Evolutionary conservation across 805 yeast species (phyloP).

Genomic region (Candida boidinii): DNA sequence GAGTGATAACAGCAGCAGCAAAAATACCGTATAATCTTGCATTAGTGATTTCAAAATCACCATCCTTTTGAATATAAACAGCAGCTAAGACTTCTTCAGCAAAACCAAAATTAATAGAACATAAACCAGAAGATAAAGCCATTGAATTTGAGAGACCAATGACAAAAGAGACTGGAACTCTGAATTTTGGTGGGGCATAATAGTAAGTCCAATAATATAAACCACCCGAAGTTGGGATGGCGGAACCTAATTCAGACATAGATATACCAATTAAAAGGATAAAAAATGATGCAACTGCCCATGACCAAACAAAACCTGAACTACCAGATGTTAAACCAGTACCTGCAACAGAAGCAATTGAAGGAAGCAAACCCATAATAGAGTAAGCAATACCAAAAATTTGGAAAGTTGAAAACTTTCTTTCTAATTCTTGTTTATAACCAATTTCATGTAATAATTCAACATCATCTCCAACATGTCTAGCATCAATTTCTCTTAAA

Average conservation of each 20-base stretch:
- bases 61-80: slow-evolving; percentile 40
- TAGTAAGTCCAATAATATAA: slow-evolving; percentile 59
- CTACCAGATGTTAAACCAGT: slow-evolving; percentile 48
- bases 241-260: slow-evolving; percentile 59
- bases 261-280: slow-evolving; percentile 48
- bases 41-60: slow-evolving; percentile 41
- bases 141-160: slow-evolving; percentile 60
- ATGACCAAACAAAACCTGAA: slow-evolving; percentile 47
- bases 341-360: slow-evolving; percentile 46
- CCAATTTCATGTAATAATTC: slow-evolving; percentile 49
- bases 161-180: slow-evolving; percentile 45
- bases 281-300: slow-evolving; percentile 40
- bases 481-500: slow-evolving; percentile 22
- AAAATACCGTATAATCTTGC: slow-evolving; percentile 54
- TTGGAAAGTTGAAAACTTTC: slow-evolving; percentile 54
- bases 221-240: slow-evolving; percentile 70
- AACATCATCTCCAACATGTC: slow-evolving; percentile 18
- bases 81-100: slow-evolving; percentile 50
- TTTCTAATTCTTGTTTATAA: slow-evolving; percentile 57
- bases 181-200: slow-evolving; percentile 46
- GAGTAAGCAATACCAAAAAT: slow-evolving; percentile 67
- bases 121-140: slow-evolving; percentile 54
- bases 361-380: slow-evolving; percentile 64
- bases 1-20: slow-evolving; percentile 46
- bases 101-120: slow-evolving; percentile 61